Percentiles rank a stretch among this genome's conserved stretches.
These are phyloP conservation scores for Didymella pinodella DNA, from an alignment of 2,329 filamentous ascomycete species.

Conservation along the genomic window DNA sequence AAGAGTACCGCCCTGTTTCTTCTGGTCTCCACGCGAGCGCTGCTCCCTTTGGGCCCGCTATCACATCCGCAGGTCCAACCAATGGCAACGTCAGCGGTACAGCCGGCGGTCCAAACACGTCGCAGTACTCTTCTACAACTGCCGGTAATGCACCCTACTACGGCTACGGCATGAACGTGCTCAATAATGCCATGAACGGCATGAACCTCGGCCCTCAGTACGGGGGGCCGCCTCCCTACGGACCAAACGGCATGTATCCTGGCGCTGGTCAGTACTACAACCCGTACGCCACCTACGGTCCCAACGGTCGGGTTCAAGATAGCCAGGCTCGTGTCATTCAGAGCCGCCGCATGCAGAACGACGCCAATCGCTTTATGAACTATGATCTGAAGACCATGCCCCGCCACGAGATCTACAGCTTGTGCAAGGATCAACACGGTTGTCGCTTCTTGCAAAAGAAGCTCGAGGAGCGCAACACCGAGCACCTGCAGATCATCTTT, in stretches of 20 bases:
- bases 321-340: slow-evolving; percentile 79
- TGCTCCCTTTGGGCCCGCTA: slow-evolving; percentile 75
- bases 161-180: slow-evolving; percentile 66
- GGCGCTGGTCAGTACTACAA: slow-evolving; percentile 34
- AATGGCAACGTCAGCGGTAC: slow-evolving; percentile 33
- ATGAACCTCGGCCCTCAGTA: slow-evolving; percentile 58
- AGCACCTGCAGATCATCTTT: slow-evolving; percentile 92
- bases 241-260: slow-evolving; percentile 36
- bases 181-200: slow-evolving; percentile 73
- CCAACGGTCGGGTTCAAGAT: slow-evolving; percentile 67
- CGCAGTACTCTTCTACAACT: slow-evolving; percentile 43
- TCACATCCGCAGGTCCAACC: slow-evolving; percentile 48
- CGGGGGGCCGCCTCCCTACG: slow-evolving; percentile 39
- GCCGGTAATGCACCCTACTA: slow-evolving; percentile 53
- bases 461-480: slow-evolving; percentile 84
- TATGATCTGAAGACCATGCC: slow-evolving; percentile 80
- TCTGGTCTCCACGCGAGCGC: slow-evolving; percentile 82
- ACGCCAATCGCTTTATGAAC: slow-evolving; percentile 78
- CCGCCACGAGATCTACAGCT: slow-evolving; percentile 78
- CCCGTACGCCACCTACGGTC: slow-evolving; percentile 50
- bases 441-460: slow-evolving; percentile 98
- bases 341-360: slow-evolving; percentile 75
- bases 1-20: slow-evolving; percentile 67
- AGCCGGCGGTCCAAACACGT: slow-evolving; percentile 42
- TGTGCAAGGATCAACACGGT: slow-evolving; percentile 98